Evolutionary conservation across 495 filamentous ascomycete genomes (phyloP).

Genomic region (Podospora anserina): DNA sequence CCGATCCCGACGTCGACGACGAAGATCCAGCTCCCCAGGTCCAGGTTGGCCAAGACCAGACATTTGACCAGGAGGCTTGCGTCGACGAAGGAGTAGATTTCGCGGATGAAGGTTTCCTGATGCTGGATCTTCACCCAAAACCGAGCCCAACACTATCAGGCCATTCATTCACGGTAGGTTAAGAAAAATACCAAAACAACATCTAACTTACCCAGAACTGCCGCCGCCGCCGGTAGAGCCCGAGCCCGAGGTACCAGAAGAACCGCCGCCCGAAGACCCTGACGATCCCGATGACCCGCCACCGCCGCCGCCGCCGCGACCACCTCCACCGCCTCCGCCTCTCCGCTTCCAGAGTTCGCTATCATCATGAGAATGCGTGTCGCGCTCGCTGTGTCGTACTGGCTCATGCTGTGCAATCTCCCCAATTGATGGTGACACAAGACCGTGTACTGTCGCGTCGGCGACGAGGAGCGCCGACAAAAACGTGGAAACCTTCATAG

Average conservation of each 20-base stretch:
- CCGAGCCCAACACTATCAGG: background rate
- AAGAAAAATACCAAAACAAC: conserved; percentile 14
- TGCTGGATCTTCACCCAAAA: background rate
- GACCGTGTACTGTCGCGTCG: conserved; percentile 18
- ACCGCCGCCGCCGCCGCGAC: conserved; percentile 41
- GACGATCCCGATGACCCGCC: conserved; percentile 15
- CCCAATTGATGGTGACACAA: conserved; percentile 17
- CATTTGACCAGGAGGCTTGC: background rate
- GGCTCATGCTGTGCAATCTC: conserved; percentile 27
- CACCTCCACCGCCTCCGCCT: conserved; percentile 52
- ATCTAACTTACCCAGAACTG: conserved; percentile 2
- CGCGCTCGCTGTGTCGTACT: conserved; percentile 23
- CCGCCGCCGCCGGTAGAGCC: background rate
- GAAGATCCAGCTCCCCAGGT: background rate
- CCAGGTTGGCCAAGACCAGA: too few relatives aligned
- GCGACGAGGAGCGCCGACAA: conserved; percentile 12
- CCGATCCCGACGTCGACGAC: too few relatives aligned
- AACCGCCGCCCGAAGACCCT: background rate
- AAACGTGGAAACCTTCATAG: conserved; percentile 13
- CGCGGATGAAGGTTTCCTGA: background rate
- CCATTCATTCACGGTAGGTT: conserved; percentile 6
- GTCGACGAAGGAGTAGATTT: background rate
- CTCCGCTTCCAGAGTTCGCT: conserved; percentile 55
- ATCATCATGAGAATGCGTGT: conserved; percentile 14
- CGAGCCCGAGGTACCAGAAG: too few relatives aligned